Conservation (phyloP, 2,329 filamentous ascomycete species). For the Sclerotinia spermophila region DNA sequence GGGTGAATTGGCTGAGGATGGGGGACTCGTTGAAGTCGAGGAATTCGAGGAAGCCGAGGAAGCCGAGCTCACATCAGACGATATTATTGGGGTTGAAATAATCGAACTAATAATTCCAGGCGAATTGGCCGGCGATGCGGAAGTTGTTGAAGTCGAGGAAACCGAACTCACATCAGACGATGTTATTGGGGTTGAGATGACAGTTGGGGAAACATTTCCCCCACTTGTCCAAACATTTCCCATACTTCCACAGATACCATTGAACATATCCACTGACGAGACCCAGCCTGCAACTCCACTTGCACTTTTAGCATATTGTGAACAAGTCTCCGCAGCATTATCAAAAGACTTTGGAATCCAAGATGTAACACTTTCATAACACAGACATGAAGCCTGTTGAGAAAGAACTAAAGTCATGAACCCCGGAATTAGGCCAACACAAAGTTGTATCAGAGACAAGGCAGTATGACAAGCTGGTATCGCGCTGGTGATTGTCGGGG, state of each 20-base stretch:
- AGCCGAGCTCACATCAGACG: background rate
- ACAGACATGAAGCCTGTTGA: slow-evolving; percentile 12
- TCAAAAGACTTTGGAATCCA: slow-evolving; percentile 16
- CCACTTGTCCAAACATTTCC: slow-evolving; percentile 22
- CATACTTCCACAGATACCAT: slow-evolving; percentile 22
- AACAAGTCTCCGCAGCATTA: slow-evolving; percentile 1
- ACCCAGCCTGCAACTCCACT: background rate
- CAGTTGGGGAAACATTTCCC: background rate
- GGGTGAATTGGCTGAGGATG: background rate
- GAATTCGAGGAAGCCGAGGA: background rate
- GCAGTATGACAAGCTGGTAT: slow-evolving; percentile 1
- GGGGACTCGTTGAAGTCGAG: background rate
- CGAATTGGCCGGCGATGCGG: background rate
- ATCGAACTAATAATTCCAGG: background rate
- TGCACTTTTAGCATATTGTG: background rate
- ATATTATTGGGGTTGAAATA: background rate
- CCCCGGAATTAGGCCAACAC: background rate
- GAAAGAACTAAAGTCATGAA: background rate
- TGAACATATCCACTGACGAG: background rate
- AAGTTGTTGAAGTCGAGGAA: background rate
- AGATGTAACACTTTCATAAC: slow-evolving; percentile 9
- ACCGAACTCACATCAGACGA: background rate
- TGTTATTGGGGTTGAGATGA: background rate
- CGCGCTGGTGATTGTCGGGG: background rate
- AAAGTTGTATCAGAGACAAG: background rate